phyloP scores from a whole-genome alignment of 345 rosid genomes.

The Streptanthus diversifolius region DNA sequence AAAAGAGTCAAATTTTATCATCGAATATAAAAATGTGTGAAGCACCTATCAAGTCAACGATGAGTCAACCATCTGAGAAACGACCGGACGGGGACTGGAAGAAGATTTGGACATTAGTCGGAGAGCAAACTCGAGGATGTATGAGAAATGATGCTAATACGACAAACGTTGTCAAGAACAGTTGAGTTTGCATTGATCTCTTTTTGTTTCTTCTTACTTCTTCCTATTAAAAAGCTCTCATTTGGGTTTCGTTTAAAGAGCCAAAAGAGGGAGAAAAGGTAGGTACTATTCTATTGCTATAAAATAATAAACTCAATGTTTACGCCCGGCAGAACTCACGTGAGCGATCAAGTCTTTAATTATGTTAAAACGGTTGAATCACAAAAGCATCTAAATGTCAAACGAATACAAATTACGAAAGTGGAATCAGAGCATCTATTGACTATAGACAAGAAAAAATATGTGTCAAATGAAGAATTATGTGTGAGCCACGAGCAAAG shows the following conservation, averaged over 20 bases:
- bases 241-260: neutral
- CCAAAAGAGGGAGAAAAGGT: neutral
- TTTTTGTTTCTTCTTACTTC: neutral
- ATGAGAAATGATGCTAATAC: constrained; percentile 6
- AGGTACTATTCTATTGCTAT: neutral
- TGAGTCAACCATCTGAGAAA: constrained; percentile 59
- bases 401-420: neutral
- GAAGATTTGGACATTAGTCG: constrained; percentile 45
- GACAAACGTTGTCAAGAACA: neutral
- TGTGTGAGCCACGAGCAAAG: neutral
- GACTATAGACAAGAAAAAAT: neutral
- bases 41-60: constrained; percentile 64
- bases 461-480: neutral
- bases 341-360: neutral
- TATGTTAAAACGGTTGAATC: neutral
- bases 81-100: constrained; percentile 64
- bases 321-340: neutral
- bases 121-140: constrained; percentile 3
- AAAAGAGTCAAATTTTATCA: neutral
- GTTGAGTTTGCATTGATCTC: constrained; percentile 1
- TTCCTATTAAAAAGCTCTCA: neutral
- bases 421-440: neutral
- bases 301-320: neutral
- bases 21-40: neutral
- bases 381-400: neutral